These are phyloP conservation scores for Plasmodium blacklocki DNA, from an alignment of 169 alveolate genomes.

Conservation along the genomic window DNA sequence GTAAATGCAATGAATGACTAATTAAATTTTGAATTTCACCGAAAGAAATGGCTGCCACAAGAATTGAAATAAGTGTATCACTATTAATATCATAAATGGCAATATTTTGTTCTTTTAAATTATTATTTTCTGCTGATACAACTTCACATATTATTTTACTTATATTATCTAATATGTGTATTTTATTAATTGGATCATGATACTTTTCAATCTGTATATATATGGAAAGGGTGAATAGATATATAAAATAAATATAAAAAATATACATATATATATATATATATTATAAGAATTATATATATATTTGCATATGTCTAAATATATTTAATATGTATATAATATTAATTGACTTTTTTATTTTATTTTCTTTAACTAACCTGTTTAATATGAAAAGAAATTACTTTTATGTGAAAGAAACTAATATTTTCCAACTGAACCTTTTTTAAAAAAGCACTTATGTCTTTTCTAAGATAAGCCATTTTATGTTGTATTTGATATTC, in stretches of 20 bases:
- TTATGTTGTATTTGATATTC: constrained; percentile 59
- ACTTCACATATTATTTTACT: constrained; percentile 75
- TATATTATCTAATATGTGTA: constrained; percentile 49
- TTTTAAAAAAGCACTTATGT: constrained; percentile 43
- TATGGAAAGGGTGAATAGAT: too few species aligned
- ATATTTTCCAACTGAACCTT: constrained; percentile 21
- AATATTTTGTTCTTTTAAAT: constrained; percentile 38
- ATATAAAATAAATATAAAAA: neutral
- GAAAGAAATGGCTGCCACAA: constrained; percentile 62
- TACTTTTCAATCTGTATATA: constrained; percentile 67
- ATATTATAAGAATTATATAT: too few species aligned
- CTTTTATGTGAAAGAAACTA: constrained; percentile 52
- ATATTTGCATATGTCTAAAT: too few species aligned
- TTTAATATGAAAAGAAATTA: constrained; percentile 33
- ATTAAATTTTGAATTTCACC: constrained; percentile 58
- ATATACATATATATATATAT: neutral
- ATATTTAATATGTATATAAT: too few species aligned
- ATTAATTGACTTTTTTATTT: neutral
- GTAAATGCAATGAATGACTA: constrained; percentile 74
- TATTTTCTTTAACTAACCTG: constrained; percentile 43
- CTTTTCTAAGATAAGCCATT: constrained; percentile 45
- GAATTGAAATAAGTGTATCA: constrained; percentile 57
- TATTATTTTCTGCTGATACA: constrained; percentile 24
- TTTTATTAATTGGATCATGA: constrained; percentile 58
- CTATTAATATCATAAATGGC: constrained; percentile 57